Base-by-base conservation (phyloP, 2,329 filamentous ascomycete genomes). In the Microdochium nivale region DNA sequence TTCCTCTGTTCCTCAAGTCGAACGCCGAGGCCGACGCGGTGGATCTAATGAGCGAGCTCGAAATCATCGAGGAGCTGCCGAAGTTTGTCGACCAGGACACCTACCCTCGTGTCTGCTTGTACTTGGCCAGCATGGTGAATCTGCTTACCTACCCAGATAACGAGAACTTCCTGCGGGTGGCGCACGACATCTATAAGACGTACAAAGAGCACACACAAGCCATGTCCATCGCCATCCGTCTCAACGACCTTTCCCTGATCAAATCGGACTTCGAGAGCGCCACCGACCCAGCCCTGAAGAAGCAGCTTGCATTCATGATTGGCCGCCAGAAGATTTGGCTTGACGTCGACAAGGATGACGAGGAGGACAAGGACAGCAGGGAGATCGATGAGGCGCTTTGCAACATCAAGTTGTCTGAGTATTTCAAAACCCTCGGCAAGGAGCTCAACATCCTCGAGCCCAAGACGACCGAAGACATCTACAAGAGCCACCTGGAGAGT, bases 41-140 rank as follows among this genome's bases (percentile, higher is more conserved):
- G 35, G 94, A 99, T 69, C 79, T 99, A 58, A 83, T 99, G 77
- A 96, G 90, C 66, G 95, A 99, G 72, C 76, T 99, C 54, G 94
- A 99, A 72, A 96, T 96, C 67, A 97, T 99, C 59, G 90, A 96
- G 64, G 77, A 91, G 64, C 87, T 99, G 47, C 84, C 89, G 52
- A 80, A 90, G 59, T 95, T 91, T 62, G 79, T 99, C 50, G 94
- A 99, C 68, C 87, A 95, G 68, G 86, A 97, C 71, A 97, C 91
- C 25, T 99, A 95, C 67, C 78, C 87, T 50, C 79, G 94, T 64
- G 94, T 96, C 52, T 97, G 94, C 67, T 74, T 99, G 59, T 99
- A 99, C 74, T 96, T 99, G 86, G 90, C 95, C 61, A 95, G 90
- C 76, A 97, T 97, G 88, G 94, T 99, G 59, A 95, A 94, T 65